Evolutionary conservation across 2,329 filamentous ascomycete species (phyloP), one percentile per base, ranked within the genome.

Genomic region (Simplicillium aogashimaense): DNA sequence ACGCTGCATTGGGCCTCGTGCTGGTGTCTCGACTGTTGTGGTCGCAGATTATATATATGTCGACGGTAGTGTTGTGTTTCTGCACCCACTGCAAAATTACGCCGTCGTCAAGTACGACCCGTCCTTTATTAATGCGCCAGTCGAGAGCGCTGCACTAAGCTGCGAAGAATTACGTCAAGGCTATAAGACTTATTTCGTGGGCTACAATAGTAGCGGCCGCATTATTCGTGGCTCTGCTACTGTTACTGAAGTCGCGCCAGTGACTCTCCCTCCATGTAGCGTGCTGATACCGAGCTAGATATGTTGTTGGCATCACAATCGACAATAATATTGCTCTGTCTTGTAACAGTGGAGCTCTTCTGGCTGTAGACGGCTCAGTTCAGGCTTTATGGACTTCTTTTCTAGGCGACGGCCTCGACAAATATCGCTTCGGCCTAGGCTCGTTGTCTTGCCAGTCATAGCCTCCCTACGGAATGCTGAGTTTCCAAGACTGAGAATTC

Each of bases 361-460:
- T 95, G 10, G 79, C 85, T 3, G 82, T 89, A 48, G 86, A 95
- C 50, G 92, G 92, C 17, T 87, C 85, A 5, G 89, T 97, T 1
- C 88, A 95, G 58, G 92, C 92, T 2, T 67, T 98, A 28, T 98
- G 92, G 92, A 71, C 98, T 39, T 95, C 89, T 8, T 98, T 97
- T 58, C 78, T 98, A 2, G 92, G 92, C 37, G 92, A 98, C 63
- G 81, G 90, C 28, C 83, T 77, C 51, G 85, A 94, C 48, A 92
- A 97, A 61, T 98, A 98, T 54, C 90, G 97, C 55, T 79, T 98
- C 6, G 92, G 92, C 37, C 75, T 97, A 41, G 83, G 86, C n/a
- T 94, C 89, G 1, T 88, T 88, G 5, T 88, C 87, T 73, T 95
- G 2, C 88, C 90, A 1, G 84, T 97, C 14, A 73, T 95, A 33